These are phyloP conservation scores for Blepharisma japonicum DNA, from an alignment of 73 alveolate genomes.

Conservation along the genomic window DNA sequence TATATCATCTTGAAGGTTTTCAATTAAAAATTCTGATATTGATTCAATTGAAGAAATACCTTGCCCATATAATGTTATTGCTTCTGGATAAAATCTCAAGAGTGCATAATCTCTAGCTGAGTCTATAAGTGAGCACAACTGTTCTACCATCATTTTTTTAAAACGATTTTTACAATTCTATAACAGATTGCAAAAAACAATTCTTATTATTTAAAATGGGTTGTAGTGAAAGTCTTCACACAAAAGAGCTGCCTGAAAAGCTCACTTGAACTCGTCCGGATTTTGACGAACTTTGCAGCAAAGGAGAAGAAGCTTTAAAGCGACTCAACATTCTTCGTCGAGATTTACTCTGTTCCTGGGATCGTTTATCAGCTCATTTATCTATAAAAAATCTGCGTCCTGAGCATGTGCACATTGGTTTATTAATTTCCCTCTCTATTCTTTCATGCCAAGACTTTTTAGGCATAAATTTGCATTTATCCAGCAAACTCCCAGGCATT, in stretches of 20 bases:
- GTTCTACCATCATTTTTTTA: no score
- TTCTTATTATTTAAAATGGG: not conserved
- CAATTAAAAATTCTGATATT: no score
- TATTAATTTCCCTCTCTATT: not conserved
- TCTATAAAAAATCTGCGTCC: not conserved
- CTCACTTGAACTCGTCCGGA: conserved; percentile 22
- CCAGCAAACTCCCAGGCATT: not conserved
- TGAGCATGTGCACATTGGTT: not conserved
- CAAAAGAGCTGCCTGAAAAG: conserved; percentile 28
- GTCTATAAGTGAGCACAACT: no score
- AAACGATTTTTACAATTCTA: no score
- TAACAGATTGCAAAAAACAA: no score
- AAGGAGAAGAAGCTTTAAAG: conserved; percentile 21
- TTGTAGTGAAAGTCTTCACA: not conserved
- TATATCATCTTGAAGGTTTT: no score
- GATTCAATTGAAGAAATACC: no score
- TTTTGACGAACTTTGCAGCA: conserved; percentile 24
- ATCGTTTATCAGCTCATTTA: not conserved
- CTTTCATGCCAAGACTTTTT: not conserved
- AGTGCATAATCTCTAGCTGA: no score
- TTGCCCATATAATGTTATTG: no score
- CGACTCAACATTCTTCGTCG: not conserved
- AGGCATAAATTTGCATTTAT: not conserved
- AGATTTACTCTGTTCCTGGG: conserved; percentile 10
- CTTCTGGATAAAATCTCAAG: no score